These are phyloP conservation scores for Euphrasia confusa DNA, from an alignment of 257 asterid species.

Conservation along the genomic window DNA sequence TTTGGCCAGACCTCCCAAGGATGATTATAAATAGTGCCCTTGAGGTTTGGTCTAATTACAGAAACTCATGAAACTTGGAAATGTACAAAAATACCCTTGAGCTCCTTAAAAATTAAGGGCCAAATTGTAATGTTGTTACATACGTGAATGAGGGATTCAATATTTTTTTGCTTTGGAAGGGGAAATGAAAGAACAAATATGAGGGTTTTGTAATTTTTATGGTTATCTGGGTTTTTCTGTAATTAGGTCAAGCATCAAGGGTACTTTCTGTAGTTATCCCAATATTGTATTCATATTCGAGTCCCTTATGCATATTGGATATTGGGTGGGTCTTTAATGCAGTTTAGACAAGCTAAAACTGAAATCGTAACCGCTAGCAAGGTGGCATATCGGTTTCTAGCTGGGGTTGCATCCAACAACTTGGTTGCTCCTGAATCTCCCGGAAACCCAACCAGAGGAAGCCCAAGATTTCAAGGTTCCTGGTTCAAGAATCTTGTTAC, in stretches of 20 bases:
- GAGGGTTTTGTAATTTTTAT: not conserved
- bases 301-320: conserved; percentile 5
- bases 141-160: not conserved
- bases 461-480: conserved; percentile 60
- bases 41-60: not conserved
- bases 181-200: not conserved
- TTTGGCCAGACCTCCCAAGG: not conserved
- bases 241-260: not conserved
- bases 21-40: not conserved
- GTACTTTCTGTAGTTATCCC: not conserved
- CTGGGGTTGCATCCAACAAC: conserved; percentile 73
- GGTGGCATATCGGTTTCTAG: conserved; percentile 75
- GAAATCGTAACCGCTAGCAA: conserved; percentile 88
- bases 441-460: conserved; percentile 52
- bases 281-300: not conserved
- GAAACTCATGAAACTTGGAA: not conserved
- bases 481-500: conserved; percentile 78
- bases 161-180: not conserved
- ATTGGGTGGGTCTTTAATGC: conserved; percentile 21
- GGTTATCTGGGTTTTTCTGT: not conserved
- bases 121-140: not conserved
- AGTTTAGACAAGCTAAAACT: conserved; percentile 92
- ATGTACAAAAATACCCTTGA: not conserved
- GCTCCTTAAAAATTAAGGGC: not conserved
- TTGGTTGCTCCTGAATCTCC: conserved; percentile 41